Evolutionary conservation across 352 stramenopile genomes (phyloP).

Genomic region (Lagenidium giganteum): DNA sequence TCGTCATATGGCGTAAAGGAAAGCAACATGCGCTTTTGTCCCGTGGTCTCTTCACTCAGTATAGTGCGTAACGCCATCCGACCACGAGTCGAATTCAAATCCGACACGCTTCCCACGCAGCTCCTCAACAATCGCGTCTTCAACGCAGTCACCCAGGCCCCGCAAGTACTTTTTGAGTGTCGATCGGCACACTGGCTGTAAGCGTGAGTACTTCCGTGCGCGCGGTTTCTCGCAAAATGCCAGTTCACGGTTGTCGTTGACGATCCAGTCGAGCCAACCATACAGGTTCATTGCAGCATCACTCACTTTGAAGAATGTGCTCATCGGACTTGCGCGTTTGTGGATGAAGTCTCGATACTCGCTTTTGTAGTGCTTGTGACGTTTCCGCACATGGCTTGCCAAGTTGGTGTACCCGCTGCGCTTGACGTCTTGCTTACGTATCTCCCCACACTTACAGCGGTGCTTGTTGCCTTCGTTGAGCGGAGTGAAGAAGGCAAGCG

Average conservation of each 20-base stretch:
- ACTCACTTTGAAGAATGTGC: no score
- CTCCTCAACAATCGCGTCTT: background rate
- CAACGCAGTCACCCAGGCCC: slow-evolving; percentile 2
- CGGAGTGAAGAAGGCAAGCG: no score
- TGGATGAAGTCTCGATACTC: no score
- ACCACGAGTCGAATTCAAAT: slow-evolving; percentile 17
- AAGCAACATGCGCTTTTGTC: no score
- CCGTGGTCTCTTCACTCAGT: no score
- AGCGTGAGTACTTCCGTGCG: background rate
- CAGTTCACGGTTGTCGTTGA: background rate
- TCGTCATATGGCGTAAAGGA: slow-evolving; percentile 12
- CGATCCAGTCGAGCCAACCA: background rate
- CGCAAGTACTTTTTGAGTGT: slow-evolving; percentile 3
- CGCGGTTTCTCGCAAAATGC: background rate
- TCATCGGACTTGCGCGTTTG: no score
- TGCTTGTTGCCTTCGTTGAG: no score
- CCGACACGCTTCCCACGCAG: slow-evolving; percentile 3
- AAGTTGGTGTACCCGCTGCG: no score
- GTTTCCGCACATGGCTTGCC: no score
- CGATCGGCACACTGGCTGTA: background rate
- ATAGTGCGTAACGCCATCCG: slow-evolving; percentile 10
- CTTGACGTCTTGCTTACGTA: no score
- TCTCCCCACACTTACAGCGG: no score
- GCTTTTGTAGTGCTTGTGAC: no score
- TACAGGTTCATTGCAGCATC: slow-evolving; percentile 1